These are phyloP conservation scores for Kazachstania taianensis DNA, from an alignment of 805 yeast genomes.

Conservation along the genomic window DNA sequence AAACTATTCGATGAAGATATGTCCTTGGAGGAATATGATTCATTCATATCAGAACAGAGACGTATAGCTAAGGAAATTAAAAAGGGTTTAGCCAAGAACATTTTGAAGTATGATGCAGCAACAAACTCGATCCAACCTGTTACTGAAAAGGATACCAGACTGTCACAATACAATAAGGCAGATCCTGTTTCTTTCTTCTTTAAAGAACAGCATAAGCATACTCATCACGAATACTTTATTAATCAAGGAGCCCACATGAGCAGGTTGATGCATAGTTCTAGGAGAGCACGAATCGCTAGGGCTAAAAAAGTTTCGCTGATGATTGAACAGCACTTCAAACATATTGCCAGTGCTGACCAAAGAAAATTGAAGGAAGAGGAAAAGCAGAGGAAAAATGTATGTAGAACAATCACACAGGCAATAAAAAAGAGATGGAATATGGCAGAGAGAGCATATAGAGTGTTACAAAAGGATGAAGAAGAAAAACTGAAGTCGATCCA, in stretches of 20 bases:
- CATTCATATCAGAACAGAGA: constrained; percentile 45
- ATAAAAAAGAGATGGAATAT: constrained; percentile 86
- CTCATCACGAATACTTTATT: constrained; percentile 64
- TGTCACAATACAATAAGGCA: constrained; percentile 31
- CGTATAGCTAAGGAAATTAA: constrained; percentile 35
- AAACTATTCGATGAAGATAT: constrained; percentile 53
- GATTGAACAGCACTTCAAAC: constrained; percentile 79
- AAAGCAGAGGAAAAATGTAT: constrained; percentile 54
- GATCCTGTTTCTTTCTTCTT: constrained; percentile 37
- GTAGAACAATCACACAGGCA: constrained; percentile 72
- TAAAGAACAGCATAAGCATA: constrained; percentile 31
- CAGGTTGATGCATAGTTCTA: constrained; percentile 54
- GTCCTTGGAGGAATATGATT: constrained; percentile 48
- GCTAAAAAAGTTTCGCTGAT: constrained; percentile 66
- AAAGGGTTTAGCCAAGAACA: constrained; percentile 37
- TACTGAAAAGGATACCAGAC: constrained; percentile 33
- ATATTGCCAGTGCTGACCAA: constrained; percentile 82
- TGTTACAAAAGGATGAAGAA: constrained; percentile 63
- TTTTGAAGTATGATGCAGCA: constrained; percentile 37
- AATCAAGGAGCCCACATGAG: constrained; percentile 69
- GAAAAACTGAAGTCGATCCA: constrained; percentile 70
- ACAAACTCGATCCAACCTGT: constrained; percentile 32
- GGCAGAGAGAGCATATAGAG: constrained; percentile 73
- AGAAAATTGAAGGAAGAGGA: constrained; percentile 68
- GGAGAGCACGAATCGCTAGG: constrained; percentile 53